A percentile compares a stretch with the other conserved stretches of the same genome.
Conservation (phyloP, 257 asterid genomes). For the Asclepias syriaca region DNA sequence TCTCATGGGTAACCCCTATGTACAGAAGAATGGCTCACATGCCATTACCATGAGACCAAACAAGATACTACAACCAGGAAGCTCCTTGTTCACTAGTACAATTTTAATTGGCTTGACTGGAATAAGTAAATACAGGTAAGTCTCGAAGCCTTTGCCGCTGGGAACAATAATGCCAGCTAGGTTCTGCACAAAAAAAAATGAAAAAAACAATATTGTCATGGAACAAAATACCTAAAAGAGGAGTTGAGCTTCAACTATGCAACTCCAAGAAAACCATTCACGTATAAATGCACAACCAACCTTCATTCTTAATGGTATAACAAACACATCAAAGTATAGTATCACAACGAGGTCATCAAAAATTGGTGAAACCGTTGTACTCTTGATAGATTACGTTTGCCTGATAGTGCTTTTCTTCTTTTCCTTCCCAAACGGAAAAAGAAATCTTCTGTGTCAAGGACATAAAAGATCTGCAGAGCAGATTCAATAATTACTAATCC, state of each 20-base stretch:
- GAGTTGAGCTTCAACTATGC: not conserved
- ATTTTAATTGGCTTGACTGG: constrained; percentile 24
- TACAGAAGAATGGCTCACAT: constrained; percentile 39
- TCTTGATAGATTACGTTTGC: constrained; percentile 29
- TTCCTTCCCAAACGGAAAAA: constrained; percentile 64
- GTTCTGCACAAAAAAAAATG: constrained; percentile 1
- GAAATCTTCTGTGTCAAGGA: constrained; percentile 89
- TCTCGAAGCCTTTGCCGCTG: constrained; percentile 17
- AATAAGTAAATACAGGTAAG: constrained; percentile 18
- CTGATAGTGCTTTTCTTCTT: constrained; percentile 24
- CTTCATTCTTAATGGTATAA: not conserved
- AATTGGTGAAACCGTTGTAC: constrained; percentile 52
- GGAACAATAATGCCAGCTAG: constrained; percentile 10
- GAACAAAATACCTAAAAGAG: not conserved
- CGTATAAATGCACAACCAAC: not conserved
- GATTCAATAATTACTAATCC: constrained; percentile 4
- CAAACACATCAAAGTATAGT: not conserved
- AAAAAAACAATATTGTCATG: too few relatives aligned
- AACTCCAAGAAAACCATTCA: not conserved
- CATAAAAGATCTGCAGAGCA: constrained; percentile 71
- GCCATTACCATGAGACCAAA: constrained; percentile 30
- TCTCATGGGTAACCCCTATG: constrained; percentile 39
- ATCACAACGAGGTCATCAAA: constrained; percentile 32
- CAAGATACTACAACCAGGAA: constrained; percentile 21
- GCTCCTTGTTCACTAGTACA: constrained; percentile 21